Conservation (phyloP, 345 rosid species). For the Psidium friedrichsthalianum region DNA sequence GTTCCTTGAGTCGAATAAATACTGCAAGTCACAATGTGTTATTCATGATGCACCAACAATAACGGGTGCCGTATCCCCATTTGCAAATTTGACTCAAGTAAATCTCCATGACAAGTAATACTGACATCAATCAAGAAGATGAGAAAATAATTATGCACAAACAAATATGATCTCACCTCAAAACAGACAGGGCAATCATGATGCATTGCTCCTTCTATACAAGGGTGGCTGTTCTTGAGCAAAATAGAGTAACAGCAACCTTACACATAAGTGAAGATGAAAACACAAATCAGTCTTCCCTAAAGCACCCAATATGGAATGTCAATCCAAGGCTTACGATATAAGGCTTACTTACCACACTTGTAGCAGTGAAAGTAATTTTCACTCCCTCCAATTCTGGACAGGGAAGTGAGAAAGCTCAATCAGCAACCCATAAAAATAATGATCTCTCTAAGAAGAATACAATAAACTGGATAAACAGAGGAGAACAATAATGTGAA, state of each 20-base stretch:
- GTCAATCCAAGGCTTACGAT: background rate
- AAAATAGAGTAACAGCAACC: slow-evolving; percentile 47
- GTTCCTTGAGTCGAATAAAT: slow-evolving; percentile 61
- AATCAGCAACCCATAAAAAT: background rate
- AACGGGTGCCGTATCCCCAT: background rate
- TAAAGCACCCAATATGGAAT: background rate
- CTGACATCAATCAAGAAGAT: background rate
- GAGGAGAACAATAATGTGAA: background rate
- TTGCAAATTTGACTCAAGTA: background rate
- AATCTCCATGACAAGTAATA: background rate
- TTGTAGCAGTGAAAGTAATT: slow-evolving; percentile 49
- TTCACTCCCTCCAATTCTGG: slow-evolving; percentile 48
- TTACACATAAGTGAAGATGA: slow-evolving; percentile 5
- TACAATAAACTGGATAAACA: background rate
- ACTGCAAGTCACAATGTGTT: slow-evolving; percentile 19
- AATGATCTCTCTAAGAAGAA: background rate
- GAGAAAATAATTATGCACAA: background rate
- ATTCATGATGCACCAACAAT: background rate
- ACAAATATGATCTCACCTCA: slow-evolving; percentile 28
- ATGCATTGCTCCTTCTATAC: slow-evolving; percentile 67
- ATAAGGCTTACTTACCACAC: slow-evolving; percentile 31
- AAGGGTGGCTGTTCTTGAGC: slow-evolving; percentile 36
- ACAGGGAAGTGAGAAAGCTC: background rate
- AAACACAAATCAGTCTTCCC: background rate
- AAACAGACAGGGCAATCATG: slow-evolving; percentile 66